Base-by-base conservation (phyloP, 106 monocot genomes). In the Xerophyta viscosa region DNA sequence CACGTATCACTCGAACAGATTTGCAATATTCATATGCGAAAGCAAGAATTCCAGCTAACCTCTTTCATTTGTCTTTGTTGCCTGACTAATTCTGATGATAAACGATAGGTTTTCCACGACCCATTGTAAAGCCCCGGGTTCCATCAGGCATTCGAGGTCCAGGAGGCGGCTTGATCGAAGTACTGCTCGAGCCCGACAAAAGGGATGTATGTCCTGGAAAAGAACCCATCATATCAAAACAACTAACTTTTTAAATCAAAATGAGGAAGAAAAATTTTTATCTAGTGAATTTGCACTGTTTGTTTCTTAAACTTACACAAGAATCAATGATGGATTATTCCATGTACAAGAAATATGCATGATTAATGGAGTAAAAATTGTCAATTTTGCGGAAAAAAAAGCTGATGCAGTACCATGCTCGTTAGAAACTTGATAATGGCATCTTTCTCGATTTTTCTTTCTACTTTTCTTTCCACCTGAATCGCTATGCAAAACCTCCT, bases 131-230 rank as follows among this genome's bases (percentile, higher is more conserved):
- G 6, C 86, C 86, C 17, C 77, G 57, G 2, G 80, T 86, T 33
- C 86, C 86, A 67, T 80, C 86, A 12, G 86, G 80, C 80, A 80
- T 80, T 37, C 64, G 69, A 0, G 80, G 86, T 8, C 72, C 72
- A 18, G 63, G 29, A 41, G 60, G n/a, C 4, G 77, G 58, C 33
- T 73, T 76, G 68, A 11, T 61, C 24, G 24, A 46, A 8, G 21
- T 41, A 53, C 53, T 64, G 24, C 8, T 23, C 6, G 27, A 62
- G 24, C 57, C 19, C 1, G 48, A 41, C 22, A 26, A 31, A 41
- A 24, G 7, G 18, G 24, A 18, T 22, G 52, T 57, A 60, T 54
- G 57, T 17, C 69, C 77, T 74, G 63, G 18, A 23, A 20, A 37
- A 0, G 26, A 55, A n/a, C 47, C 31, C 19, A 46, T 44, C 3